Evolutionary conservation across 257 asterid species (phyloP).

Genomic region (Fraxinus anomala): DNA sequence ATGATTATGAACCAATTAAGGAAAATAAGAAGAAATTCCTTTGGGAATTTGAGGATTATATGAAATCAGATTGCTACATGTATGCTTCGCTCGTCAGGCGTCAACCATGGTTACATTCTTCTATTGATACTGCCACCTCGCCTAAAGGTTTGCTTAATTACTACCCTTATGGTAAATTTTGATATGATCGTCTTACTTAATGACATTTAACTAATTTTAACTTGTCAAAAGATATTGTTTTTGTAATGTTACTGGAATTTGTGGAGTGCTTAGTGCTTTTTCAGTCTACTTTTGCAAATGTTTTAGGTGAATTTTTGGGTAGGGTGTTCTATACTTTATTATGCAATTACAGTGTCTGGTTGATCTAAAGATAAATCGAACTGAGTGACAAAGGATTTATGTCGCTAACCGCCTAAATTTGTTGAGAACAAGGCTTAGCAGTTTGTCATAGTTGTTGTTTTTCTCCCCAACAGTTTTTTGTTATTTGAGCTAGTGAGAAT

Average conservation of each 20-base stretch:
- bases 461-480: neutral
- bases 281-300: neutral
- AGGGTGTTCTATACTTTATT: neutral
- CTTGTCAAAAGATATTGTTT: neutral
- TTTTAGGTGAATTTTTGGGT: neutral
- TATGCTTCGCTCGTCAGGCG: neutral
- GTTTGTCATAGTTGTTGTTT: too few relatives aligned
- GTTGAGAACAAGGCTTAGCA: too few relatives aligned
- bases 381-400: too few relatives aligned
- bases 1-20: neutral
- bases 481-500: neutral
- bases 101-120: neutral
- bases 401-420: too few relatives aligned
- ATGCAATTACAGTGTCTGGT: neutral
- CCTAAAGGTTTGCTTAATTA: neutral
- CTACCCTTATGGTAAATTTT: neutral
- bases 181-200: neutral
- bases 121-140: neutral
- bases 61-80: conserved; percentile 8
- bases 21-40: neutral
- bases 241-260: neutral
- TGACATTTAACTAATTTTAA: neutral
- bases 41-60: neutral
- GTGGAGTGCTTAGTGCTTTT: neutral
- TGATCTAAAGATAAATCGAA: neutral